These are phyloP conservation scores for Penicillium paneum DNA, from an alignment of 2,329 filamentous ascomycete genomes.

Conservation along the genomic window DNA sequence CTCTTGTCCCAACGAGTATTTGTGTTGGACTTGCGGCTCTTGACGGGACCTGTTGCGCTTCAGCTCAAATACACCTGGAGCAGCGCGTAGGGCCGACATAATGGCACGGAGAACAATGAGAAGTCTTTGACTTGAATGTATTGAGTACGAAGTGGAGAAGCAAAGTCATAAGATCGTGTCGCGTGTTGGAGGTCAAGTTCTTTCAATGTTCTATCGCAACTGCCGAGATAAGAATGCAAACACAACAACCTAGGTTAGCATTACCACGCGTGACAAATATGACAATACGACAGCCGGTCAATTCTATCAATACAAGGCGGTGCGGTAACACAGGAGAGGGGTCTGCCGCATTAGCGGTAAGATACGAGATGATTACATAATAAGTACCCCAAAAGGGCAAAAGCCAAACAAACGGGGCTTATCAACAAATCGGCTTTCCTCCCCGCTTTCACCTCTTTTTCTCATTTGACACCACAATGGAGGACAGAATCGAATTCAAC, in stretches of 20 bases:
- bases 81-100: slow-evolving; percentile 29
- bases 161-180: background rate
- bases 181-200: background rate
- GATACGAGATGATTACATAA: slow-evolving; percentile 3
- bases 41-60: slow-evolving; percentile 20
- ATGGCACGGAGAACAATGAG: background rate
- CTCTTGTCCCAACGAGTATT: slow-evolving; percentile 19
- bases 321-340: background rate
- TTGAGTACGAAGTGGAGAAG: background rate
- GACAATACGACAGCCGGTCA: background rate
- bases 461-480: slow-evolving; percentile 51
- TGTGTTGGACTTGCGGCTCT: slow-evolving; percentile 11
- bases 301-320: slow-evolving; percentile 8
- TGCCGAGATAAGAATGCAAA: slow-evolving; percentile 1
- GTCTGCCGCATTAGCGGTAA: background rate
- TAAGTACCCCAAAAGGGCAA: slow-evolving; percentile 21
- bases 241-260: background rate
- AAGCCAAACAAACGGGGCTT: slow-evolving; percentile 28
- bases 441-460: slow-evolving; percentile 16
- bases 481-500: slow-evolving; percentile 72
- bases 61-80: slow-evolving; percentile 25
- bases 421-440: slow-evolving; percentile 20
- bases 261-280: slow-evolving; percentile 5
- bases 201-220: slow-evolving; percentile 2
- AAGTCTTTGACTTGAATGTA: background rate